These are phyloP conservation scores for Zhuliangozyma blackwelliae DNA, from an alignment of 1,139 yeast species.

Conservation along the genomic window DNA sequence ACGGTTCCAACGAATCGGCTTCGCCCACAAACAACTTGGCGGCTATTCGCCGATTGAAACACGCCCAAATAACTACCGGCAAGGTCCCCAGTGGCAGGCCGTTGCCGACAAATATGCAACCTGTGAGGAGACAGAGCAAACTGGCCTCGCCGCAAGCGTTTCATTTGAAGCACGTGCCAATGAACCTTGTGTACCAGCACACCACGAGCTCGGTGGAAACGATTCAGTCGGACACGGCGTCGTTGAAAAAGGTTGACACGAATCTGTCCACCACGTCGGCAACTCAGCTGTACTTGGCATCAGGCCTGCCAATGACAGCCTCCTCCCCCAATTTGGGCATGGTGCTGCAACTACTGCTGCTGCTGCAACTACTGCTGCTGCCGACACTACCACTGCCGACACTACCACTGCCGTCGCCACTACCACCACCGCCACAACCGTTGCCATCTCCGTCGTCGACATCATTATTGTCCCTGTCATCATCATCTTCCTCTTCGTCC, in stretches of 20 bases:
- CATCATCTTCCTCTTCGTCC: too few relatives aligned
- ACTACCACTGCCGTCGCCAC: too few relatives aligned
- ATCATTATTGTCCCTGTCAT: too few relatives aligned
- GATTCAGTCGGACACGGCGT: slow-evolving; percentile 23
- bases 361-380: too few relatives aligned
- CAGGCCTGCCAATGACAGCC: too few relatives aligned
- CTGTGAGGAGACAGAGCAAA: neutral
- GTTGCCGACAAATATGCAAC: neutral
- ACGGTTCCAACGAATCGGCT: slow-evolving; percentile 3
- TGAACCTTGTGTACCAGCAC: slow-evolving; percentile 20
- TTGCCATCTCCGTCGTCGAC: too few relatives aligned
- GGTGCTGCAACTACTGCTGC: too few relatives aligned
- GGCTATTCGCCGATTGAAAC: slow-evolving; percentile 7
- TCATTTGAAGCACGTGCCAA: slow-evolving; percentile 22
- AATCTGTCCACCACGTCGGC: slow-evolving; percentile 1
- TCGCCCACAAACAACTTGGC: slow-evolving; percentile 6
- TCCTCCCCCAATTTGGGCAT: too few relatives aligned
- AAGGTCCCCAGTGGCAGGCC: neutral
- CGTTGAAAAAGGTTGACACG: slow-evolving; percentile 7
- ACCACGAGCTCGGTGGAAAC: slow-evolving; percentile 26
- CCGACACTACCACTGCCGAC: too few relatives aligned
- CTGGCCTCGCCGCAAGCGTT: neutral
- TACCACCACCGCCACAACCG: too few relatives aligned
- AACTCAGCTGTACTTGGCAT: neutral
- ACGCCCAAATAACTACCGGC: neutral